These are phyloP conservation scores for Aegilops speltoides DNA, from an alignment of 176 grass and related monocot genomes.

Conservation along the genomic window DNA sequence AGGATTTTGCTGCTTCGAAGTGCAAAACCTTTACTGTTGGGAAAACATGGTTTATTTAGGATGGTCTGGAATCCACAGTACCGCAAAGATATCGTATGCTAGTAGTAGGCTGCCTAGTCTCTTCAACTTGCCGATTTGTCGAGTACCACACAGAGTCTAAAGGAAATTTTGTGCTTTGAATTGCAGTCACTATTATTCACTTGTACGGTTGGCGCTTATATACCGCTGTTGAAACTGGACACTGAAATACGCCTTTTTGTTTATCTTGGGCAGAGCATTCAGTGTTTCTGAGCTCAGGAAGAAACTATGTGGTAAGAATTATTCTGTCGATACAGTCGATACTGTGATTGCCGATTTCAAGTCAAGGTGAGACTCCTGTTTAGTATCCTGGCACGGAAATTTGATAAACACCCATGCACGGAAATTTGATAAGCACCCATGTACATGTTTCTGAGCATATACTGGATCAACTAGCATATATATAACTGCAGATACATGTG, in stretches of 20 bases:
- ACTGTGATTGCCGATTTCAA: slow-evolving; percentile 63
- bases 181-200: background rate
- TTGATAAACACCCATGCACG: too few species aligned
- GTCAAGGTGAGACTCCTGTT: slow-evolving; percentile 44
- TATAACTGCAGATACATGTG: background rate
- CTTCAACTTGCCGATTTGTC: background rate
- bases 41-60: background rate
- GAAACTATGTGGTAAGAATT: slow-evolving; percentile 74
- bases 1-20: background rate
- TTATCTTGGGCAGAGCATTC: slow-evolving; percentile 59
- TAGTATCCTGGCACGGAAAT: background rate
- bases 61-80: background rate
- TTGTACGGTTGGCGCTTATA: background rate
- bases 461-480: background rate
- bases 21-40: background rate
- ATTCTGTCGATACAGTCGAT: slow-evolving; percentile 55
- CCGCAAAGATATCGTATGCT: background rate
- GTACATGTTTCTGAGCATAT: too few species aligned
- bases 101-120: background rate
- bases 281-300: slow-evolving; percentile 80
- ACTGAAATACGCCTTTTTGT: slow-evolving; percentile 13
- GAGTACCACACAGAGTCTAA: background rate
- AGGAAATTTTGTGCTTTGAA: background rate
- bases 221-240: slow-evolving; percentile 4
- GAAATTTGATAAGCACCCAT: too few species aligned